Base-by-base conservation (phyloP, 768 basidiomycete genomes). In the Suillus variegatus region DNA sequence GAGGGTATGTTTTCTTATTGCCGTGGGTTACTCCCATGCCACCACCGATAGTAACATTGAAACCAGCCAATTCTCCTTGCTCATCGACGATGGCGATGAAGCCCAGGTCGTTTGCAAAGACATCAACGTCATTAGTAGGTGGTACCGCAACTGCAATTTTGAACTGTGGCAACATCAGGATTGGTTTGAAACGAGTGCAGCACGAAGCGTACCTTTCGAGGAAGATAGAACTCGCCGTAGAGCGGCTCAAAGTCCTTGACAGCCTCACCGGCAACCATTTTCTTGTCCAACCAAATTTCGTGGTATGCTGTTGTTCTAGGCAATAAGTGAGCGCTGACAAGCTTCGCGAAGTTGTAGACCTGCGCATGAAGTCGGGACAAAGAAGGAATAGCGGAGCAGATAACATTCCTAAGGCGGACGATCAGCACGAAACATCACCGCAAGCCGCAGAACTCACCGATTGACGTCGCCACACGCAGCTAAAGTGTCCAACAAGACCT, bases 11-110 rank as follows among this genome's bases (percentile, higher is more conserved):
- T 83, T 97, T 96, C 83, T 98, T 99, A 84, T 94, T 97, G 41
- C 95, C 95, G 71, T 99, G 97, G 1, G 97, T 99, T 52, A 98
- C 97, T 77, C 97, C 97, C 97, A 99, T 99, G 58, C 97, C 97
- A 70, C 97, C 97, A 64, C 97, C 97, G 52, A 94, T 82, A 18
- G 90, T 79, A 61, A 99, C 95, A 74, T 99, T 97, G 85, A 97
- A 99, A 51, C 97, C 97, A 62, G 84, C 83, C 22, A 99, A 80
- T 67, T 91, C 84, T 60, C 94, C 93, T 28, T 88, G 76, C 65
- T 86, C 80, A 68, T 88, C 86, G 36, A 93, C 86, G 70, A 99
- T 94, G 44, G 95, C 97, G 69, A 99, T 99, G 83, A 95, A 97
- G 8, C 97, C 97, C 16, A 99, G 81, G 76, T 99, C 97, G 72